A percentile compares a stretch with the other conserved stretches of the same genome.
Conservation (phyloP, 306 rosid species). For the Cicer pinnatifidum region DNA sequence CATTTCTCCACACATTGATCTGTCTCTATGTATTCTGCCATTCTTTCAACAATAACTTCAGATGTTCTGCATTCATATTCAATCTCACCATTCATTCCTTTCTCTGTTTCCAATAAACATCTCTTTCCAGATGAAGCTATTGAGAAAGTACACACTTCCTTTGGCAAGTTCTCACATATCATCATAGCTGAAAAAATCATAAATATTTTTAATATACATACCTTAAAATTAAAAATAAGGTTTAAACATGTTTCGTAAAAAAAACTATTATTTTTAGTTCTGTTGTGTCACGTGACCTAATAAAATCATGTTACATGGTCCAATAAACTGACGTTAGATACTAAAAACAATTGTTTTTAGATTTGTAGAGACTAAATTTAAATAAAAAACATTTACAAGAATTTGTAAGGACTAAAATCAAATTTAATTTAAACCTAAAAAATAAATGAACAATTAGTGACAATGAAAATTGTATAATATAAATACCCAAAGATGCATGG, state of each 20-base stretch:
- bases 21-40: constrained; percentile 68
- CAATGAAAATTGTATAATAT: background rate
- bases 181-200: constrained; percentile 3
- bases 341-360: no score
- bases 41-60: constrained; percentile 72
- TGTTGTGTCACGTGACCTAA: no score
- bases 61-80: constrained; percentile 77
- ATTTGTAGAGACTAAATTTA: no score
- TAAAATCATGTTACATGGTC: no score
- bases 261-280: no score
- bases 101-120: constrained; percentile 69
- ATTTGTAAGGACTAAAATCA: no score
- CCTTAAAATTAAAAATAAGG: no score
- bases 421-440: no score
- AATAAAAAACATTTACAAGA: no score
- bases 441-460: background rate
- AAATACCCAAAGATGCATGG: constrained; percentile 42
- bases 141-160: constrained; percentile 68
- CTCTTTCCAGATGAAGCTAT: constrained; percentile 83
- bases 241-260: no score
- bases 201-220: no score
- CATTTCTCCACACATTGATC: constrained; percentile 69
- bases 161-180: constrained; percentile 66
- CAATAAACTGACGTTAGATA: no score
- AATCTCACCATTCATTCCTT: constrained; percentile 51